Evolutionary conservation across 352 stramenopile genomes (phyloP).

Genomic region (Thraustochytrium sp.): DNA sequence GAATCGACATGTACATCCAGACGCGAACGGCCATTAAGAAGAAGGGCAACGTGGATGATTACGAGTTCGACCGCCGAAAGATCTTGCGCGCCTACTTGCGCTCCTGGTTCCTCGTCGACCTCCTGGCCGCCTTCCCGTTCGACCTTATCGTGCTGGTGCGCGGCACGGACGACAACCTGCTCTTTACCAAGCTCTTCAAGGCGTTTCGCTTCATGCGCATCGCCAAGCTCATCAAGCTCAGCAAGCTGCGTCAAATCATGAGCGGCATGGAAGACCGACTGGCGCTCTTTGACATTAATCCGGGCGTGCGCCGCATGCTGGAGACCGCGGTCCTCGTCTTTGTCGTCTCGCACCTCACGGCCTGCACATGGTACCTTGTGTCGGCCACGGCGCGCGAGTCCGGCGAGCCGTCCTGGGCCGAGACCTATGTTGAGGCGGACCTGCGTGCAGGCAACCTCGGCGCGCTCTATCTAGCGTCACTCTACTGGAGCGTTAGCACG

Average conservation of each 20-base stretch:
- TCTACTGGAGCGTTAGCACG: slow-evolving; percentile 46
- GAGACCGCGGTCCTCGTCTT: neutral
- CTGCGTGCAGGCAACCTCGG: neutral
- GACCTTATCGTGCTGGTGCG: neutral
- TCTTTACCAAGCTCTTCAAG: slow-evolving; percentile 23
- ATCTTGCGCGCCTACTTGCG: slow-evolving; percentile 5
- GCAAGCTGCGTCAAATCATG: neutral
- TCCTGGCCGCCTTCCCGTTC: slow-evolving; percentile 4
- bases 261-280: neutral
- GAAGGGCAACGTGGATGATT: neutral
- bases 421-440: neutral
- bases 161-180: neutral
- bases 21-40: neutral
- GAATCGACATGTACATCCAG: slow-evolving; percentile 36
- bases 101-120: slow-evolving; percentile 28
- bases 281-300: neutral
- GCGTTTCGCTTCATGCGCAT: slow-evolving; percentile 23
- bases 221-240: slow-evolving; percentile 34
- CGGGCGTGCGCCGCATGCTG: neutral
- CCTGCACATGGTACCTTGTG: slow-evolving; percentile 31
- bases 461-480: slow-evolving; percentile 27
- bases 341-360: slow-evolving; percentile 41
- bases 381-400: neutral
- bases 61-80: neutral
- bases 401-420: neutral